These are phyloP conservation scores for Cornus florida DNA, from an alignment of 148 eudicot genomes.

Conservation along the genomic window DNA sequence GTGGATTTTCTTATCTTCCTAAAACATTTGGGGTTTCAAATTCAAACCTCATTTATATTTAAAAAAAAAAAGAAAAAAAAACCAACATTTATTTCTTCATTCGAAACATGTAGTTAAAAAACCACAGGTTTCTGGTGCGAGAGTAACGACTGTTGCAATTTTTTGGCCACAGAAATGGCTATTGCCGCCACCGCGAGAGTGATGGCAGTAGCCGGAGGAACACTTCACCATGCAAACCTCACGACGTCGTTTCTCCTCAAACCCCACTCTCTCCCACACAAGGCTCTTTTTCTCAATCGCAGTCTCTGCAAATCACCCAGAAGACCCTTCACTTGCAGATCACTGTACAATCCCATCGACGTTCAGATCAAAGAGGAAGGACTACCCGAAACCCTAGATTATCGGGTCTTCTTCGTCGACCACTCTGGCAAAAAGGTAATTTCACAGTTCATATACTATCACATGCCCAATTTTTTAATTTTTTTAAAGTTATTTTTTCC, in stretches of 20 bases:
- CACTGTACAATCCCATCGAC: slow-evolving; percentile 40
- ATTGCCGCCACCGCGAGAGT: background rate
- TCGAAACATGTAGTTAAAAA: too few species aligned
- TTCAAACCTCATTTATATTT: too few species aligned
- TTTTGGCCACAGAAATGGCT: background rate
- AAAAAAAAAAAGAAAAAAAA: too few species aligned
- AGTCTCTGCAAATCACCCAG: background rate
- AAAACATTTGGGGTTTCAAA: too few species aligned
- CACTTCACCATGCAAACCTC: background rate
- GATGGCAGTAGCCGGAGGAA: background rate
- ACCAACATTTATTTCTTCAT: too few species aligned
- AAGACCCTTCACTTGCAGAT: background rate
- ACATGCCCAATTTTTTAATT: background rate
- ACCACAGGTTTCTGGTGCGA: too few species aligned
- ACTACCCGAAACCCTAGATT: slow-evolving; percentile 75
- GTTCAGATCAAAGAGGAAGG: slow-evolving; percentile 51
- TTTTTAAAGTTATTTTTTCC: too few species aligned
- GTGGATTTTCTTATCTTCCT: too few species aligned
- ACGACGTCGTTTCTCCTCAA: too few species aligned
- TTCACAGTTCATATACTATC: background rate
- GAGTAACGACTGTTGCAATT: too few species aligned
- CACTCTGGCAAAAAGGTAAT: slow-evolving; percentile 70
- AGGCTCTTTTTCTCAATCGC: background rate
- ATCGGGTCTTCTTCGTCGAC: slow-evolving; percentile 71
- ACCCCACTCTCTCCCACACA: background rate